Evolutionary conservation across 1,284 basidiomycete species (phyloP).

Genomic region (Cryptococcus hybrid): DNA sequence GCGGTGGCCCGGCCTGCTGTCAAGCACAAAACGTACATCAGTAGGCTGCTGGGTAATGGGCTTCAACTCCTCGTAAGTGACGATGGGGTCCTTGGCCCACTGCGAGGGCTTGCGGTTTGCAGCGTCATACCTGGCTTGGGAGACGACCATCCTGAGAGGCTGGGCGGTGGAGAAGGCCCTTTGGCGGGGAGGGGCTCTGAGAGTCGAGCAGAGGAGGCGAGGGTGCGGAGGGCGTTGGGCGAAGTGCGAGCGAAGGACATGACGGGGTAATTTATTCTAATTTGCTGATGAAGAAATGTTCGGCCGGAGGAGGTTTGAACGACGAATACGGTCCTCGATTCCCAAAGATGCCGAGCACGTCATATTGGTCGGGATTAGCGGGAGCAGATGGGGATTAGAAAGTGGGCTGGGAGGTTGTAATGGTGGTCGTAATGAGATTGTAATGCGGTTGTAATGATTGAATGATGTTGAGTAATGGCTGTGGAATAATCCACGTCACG

Average conservation of each 20-base stretch:
- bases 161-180: constrained; percentile 7
- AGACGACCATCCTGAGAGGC: constrained; percentile 10
- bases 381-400: background rate
- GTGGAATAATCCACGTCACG: background rate
- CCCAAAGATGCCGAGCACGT: background rate
- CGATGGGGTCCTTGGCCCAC: constrained; percentile 52
- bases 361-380: background rate
- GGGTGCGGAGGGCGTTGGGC: constrained; percentile 1
- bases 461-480: no score
- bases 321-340: background rate
- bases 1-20: background rate
- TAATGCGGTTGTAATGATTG: background rate
- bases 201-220: background rate
- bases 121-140: constrained; percentile 9
- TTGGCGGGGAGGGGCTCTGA: background rate
- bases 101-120: constrained; percentile 12
- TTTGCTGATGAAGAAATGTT: background rate
- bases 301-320: background rate
- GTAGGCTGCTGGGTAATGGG: constrained; percentile 75
- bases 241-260: constrained; percentile 10
- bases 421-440: no score
- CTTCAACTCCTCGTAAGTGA: constrained; percentile 82
- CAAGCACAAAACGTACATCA: constrained; percentile 58
- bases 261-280: background rate
- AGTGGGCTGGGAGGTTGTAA: background rate